Evolutionary conservation across 768 basidiomycete genomes (phyloP), one percentile per base, ranked within the genome.

Genomic region (Pleurotus sapidus): DNA sequence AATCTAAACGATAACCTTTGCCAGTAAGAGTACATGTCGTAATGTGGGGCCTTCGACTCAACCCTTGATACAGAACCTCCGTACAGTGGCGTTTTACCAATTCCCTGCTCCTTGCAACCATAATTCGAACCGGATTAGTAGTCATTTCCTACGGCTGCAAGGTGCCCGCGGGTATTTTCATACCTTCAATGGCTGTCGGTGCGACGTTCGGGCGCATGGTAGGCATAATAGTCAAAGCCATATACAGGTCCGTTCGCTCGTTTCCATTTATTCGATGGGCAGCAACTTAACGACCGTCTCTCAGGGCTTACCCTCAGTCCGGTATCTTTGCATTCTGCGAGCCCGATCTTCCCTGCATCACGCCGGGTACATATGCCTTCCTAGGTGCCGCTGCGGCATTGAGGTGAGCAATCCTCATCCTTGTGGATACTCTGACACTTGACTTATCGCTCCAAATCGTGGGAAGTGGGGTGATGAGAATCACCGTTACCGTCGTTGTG

Each of bases 131-230:
- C 18, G 87, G 83, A 8, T 77, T 98, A 46, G 93, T 98, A 48
- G 84, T 98, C 18, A 74, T 98, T 20, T 94, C 93, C 2, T 99
- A 98, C 68, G 97, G 97, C 0, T 91, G 88, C 66, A 98, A 94
- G 70, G 97, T 99, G 0, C 97, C 97, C 1, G 92, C 92, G 9
- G 97, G 97, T 23, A 99, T 99, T 63, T 99, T 99, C 63, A 93
- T 99, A 0, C 97, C 97, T 1, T 97, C 95, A 3, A 98, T 99
- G 97, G 97, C 96, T 1, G 88, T 98, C 56, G 97, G 97, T 39
- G 97, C 97, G 3, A 90, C 93, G 0, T 98, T 98, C 66, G 97
- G 97, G 2, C 80, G 97, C 39, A 97, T 98, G 94, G 76, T 99
- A 15, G 97, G 97, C 1, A 98, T 98, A 59, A 79, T 97, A 61